Base-by-base conservation (phyloP, 2,329 filamentous ascomycete species). In the Huntiella savannae region DNA sequence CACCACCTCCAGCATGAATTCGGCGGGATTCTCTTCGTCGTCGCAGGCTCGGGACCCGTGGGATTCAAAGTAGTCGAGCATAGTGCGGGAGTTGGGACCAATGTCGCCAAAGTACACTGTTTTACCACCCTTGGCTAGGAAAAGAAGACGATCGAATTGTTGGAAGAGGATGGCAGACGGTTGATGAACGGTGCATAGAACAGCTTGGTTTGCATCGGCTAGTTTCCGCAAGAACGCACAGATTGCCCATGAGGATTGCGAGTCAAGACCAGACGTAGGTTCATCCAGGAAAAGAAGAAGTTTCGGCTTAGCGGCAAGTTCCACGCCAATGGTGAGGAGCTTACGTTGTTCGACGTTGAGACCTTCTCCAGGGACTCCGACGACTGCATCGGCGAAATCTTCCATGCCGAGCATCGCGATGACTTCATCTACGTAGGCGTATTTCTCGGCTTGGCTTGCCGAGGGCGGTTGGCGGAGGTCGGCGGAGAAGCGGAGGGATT, bases 101-200 rank as follows among this genome's bases (percentile, higher is more conserved):
- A 82, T 74, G 2, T 79, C 66, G 5, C 77, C 78, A 57, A 81
- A 81, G 55, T 82, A 82, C 1, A 81, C 75, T 0, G 75, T 80
- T 55, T 68, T 73, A 1, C 77, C 78, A 34, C 77, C 77, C 47
- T 64, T 68, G 6, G 75, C 74, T 3, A 82, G 65, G 59, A 82
- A 76, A 0, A 80, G 61, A 2, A 80, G 61, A 1, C 70, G 68
- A 50, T 80, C 77, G 45, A 80, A 72, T 38, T 65, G 59, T 49
- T 68, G 62, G 54, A 74, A 73, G 3, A 74, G 57, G 37, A 70
- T 63, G 0, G 69, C 68, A 4, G 62, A 66, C 0, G 70, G 70
- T 51, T 74, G 70, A 53, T 74, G 70, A 11, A 74, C 68, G 0
- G 70, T 73, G 45, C 68, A 70, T 0, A 74, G 59, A 1, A 74